Percentiles rank a stretch among this genome's conserved stretches.
These are phyloP conservation scores for Cladorrhinum sp. DNA, from an alignment of 2,329 filamentous ascomycete genomes.

Conservation along the genomic window DNA sequence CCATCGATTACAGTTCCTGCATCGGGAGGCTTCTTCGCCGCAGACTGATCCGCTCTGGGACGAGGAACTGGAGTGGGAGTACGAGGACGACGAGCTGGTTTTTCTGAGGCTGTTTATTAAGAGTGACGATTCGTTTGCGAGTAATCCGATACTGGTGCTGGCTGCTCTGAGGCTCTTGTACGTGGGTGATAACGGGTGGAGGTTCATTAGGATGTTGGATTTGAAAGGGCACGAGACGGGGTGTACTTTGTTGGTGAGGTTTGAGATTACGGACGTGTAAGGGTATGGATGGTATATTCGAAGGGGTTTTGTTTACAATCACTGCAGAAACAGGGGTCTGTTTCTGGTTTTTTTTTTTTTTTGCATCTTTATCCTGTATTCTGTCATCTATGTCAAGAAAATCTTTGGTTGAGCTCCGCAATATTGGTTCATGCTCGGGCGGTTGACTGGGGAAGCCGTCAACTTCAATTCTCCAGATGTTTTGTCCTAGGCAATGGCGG, in stretches of 20 bases:
- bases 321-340: too few relatives aligned
- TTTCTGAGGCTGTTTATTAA: conserved; percentile 66
- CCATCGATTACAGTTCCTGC: conserved; percentile 37
- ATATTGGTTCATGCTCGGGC: too few relatives aligned
- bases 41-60: conserved; percentile 64
- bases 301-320: too few relatives aligned
- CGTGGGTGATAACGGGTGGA: conserved; percentile 51
- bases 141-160: conserved; percentile 61
- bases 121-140: conserved; percentile 60
- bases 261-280: conserved; percentile 49
- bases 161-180: conserved; percentile 60
- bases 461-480: too few relatives aligned
- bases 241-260: conserved; percentile 59
- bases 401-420: too few relatives aligned
- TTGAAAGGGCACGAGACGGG: conserved; percentile 62
- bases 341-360: too few relatives aligned
- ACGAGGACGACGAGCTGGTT: conserved; percentile 62
- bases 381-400: too few relatives aligned
- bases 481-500: too few relatives aligned
- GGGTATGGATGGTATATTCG: background rate
- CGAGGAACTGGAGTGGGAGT: conserved; percentile 65
- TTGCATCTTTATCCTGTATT: too few relatives aligned
- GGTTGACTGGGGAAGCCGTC: too few relatives aligned
- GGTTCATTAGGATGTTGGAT: conserved; percentile 63
- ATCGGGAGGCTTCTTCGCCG: conserved; percentile 50